Base-by-base conservation (phyloP, 176 grass and related monocot genomes). In the Ampelocalamus luodianensis region DNA sequence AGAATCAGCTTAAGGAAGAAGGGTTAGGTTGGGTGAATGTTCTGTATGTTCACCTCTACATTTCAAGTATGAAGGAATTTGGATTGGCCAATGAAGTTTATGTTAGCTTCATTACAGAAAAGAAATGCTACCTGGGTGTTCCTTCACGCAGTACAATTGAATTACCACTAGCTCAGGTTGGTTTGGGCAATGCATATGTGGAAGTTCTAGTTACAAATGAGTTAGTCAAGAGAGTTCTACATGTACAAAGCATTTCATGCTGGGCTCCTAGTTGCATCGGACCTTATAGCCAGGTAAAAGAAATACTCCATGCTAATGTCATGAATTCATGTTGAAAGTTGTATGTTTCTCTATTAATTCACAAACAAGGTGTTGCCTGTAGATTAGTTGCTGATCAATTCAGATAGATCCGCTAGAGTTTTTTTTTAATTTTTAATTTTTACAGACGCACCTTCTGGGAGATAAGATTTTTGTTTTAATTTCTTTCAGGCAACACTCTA, bases 181-280 rank as follows among this genome's bases (percentile, higher is more conserved):
- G 93, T 55, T 77, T 90, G 23, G 96, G 93, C 63, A 71, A 91
- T 77, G 87, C 88, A 72, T 93, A 90, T 75, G 89, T 98, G 16
- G 96, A 98, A 85, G 93, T 98, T 79, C 82, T 98, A 79, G 89
- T 92, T 46, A 61, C 96, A 82, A 90, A 82, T 32, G 91, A 98
- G 60, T 83, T 91, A 17, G 65, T 75, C 75, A 98, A 95, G 83
- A 92, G 79, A 90, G 96, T 98, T 89, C 91, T 98, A 76, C 96
- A 98, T 75, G 96, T 98, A 70, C 96, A 98, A 78, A 98, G 96
- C 90, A 90, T 98, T 83, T 98, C 96, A 55, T 98, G 92, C 80
- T 98, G 96, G 96, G 96, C 96, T 27, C 96, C 96, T 87, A 98
- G 96, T 85, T 98, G 96, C 90, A 98, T 98, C 0, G 96, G 96